Conservation (phyloP, 2,329 filamentous ascomycete genomes). For the Boeremia exigua region DNA sequence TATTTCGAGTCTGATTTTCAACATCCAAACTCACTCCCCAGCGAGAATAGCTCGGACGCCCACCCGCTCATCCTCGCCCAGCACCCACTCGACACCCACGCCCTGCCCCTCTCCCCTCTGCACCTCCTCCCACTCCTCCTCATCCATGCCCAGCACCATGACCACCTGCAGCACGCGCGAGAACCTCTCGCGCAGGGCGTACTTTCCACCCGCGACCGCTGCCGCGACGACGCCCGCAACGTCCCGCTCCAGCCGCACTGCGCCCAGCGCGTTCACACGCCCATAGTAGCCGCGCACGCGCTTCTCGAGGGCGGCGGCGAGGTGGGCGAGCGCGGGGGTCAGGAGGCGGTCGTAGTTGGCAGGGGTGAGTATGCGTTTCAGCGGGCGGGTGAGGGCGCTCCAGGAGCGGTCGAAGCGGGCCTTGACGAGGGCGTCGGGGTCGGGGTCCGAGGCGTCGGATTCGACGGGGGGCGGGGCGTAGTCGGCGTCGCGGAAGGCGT, state of each 20-base stretch:
- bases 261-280: slow-evolving; percentile 79
- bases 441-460: slow-evolving; percentile 60
- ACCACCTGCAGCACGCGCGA: slow-evolving; percentile 78
- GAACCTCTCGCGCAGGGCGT: slow-evolving; percentile 79
- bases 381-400: slow-evolving; percentile 83
- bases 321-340: slow-evolving; percentile 73
- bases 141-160: slow-evolving; percentile 91
- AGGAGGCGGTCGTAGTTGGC: slow-evolving; percentile 79
- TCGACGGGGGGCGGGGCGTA: slow-evolving; percentile 71
- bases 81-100: slow-evolving; percentile 70
- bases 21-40: too few species aligned
- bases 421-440: slow-evolving; percentile 68
- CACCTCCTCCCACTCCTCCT: slow-evolving; percentile 91
- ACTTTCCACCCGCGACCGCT: slow-evolving; percentile 71
- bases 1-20: too few species aligned
- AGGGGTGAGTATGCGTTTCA: slow-evolving; percentile 82
- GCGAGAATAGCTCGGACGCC: slow-evolving; percentile 74
- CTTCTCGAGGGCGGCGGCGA: slow-evolving; percentile 84
- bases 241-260: slow-evolving; percentile 83
- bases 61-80: slow-evolving; percentile 75
- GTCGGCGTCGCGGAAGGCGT: slow-evolving; percentile 90
- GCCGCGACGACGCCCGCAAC: slow-evolving; percentile 73
- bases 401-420: slow-evolving; percentile 84
- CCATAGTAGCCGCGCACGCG: slow-evolving; percentile 81
- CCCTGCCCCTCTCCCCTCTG: slow-evolving; percentile 55